Percentiles rank a stretch among this genome's conserved stretches.
Conservation (phyloP, 768 basidiomycete species). For the Hygrocybe coccinea region DNA sequence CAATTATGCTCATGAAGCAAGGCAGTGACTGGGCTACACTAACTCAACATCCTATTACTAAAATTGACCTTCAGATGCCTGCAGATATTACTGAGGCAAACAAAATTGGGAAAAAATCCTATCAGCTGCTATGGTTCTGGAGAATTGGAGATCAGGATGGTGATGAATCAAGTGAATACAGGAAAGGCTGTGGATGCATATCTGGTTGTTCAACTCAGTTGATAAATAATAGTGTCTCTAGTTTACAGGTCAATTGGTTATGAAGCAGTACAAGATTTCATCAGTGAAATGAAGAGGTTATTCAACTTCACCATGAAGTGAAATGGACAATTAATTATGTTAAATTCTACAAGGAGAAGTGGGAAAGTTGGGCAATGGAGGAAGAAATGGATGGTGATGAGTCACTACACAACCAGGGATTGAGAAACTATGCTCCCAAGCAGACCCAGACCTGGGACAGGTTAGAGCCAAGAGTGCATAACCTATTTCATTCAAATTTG, state of each 20-base stretch:
- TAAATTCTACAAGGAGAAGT: not conserved
- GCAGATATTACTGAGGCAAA: slow-evolving; percentile 3
- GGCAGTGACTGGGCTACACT: too few relatives aligned
- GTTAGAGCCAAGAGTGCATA: too few relatives aligned
- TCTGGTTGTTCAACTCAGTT: not conserved
- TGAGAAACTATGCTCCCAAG: not conserved
- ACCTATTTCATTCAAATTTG: too few relatives aligned
- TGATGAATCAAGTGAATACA: not conserved
- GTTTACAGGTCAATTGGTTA: slow-evolving; percentile 14
- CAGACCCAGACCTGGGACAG: too few relatives aligned
- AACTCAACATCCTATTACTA: not conserved
- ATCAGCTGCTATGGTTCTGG: slow-evolving; percentile 8
- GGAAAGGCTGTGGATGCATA: slow-evolving; percentile 4
- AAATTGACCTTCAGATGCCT: slow-evolving; percentile 2
- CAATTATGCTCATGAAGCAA: not conserved
- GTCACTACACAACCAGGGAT: not conserved
- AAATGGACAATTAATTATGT: slow-evolving; percentile 16
- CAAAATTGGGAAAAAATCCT: not conserved
- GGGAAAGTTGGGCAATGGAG: not conserved
- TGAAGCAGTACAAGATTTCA: slow-evolving; percentile 15
- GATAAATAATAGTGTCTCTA: not conserved
- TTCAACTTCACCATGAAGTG: slow-evolving; percentile 16
- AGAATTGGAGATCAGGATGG: not conserved
- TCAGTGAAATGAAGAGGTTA: slow-evolving; percentile 18
- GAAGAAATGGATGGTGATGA: not conserved